Evolutionary conservation across 2,329 filamentous ascomycete genomes (phyloP).

Genomic region (Botrytis aclada): DNA sequence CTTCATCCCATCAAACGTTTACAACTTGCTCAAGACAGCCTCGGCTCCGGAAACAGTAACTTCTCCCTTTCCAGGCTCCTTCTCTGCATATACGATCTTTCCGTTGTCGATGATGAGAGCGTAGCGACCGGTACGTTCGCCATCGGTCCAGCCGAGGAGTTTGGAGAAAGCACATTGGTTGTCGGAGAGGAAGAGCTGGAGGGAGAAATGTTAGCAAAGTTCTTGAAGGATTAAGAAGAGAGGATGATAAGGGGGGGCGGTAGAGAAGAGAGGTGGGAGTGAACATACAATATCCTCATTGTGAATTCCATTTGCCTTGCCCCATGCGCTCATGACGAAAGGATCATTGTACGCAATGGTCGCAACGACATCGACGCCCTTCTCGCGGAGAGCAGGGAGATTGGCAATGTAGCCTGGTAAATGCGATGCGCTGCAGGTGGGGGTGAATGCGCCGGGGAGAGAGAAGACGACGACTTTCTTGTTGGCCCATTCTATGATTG

Average conservation of each 20-base stretch:
- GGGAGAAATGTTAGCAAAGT: background rate
- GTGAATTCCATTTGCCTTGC: constrained; percentile 66
- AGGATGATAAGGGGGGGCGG: background rate
- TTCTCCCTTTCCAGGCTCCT: constrained; percentile 47
- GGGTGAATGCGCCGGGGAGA: constrained; percentile 68
- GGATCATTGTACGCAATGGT: constrained; percentile 68
- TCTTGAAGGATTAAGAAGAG: background rate
- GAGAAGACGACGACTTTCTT: constrained; percentile 71
- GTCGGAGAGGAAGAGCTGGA: constrained; percentile 65
- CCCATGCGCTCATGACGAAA: constrained; percentile 70
- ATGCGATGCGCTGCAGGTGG: constrained; percentile 64
- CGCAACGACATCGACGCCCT: constrained; percentile 67
- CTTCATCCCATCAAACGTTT: background rate
- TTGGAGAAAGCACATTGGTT: constrained; percentile 62
- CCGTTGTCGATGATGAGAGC: constrained; percentile 67
- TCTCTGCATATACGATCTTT: constrained; percentile 65
- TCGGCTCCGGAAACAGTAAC: constrained; percentile 36
- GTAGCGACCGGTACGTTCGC: constrained; percentile 61
- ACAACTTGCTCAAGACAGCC: constrained; percentile 36
- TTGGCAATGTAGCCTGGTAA: constrained; percentile 67
- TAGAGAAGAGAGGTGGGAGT: background rate
- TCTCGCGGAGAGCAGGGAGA: constrained; percentile 55
- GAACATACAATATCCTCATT: constrained; percentile 57
- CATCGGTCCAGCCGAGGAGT: constrained; percentile 60
- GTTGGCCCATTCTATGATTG: constrained; percentile 53